phyloP scores from a whole-genome alignment of 176 grass and related monocot genomes.

The Ananas comosus region DNA sequence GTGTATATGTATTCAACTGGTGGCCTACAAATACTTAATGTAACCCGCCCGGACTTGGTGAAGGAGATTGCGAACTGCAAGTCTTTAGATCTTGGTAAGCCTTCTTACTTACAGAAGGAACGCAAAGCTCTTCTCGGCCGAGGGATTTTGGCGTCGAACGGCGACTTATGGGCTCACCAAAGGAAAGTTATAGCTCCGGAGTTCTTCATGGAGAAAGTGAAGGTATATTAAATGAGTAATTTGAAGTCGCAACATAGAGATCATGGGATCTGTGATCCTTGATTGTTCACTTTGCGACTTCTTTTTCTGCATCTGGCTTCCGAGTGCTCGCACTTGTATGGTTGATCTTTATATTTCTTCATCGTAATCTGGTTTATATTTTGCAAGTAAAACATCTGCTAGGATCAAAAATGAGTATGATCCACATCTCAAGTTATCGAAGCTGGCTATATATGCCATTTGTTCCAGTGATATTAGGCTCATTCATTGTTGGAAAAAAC shows the following conservation, averaged over 20 bases:
- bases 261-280: not conserved
- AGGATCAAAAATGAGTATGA: no score
- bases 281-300: not conserved
- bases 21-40: conserved; percentile 38
- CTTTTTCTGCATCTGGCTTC: not conserved
- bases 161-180: conserved; percentile 58
- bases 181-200: conserved; percentile 65
- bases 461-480: no score
- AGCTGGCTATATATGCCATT: no score
- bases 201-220: conserved; percentile 85
- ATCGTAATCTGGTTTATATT: no score
- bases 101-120: conserved; percentile 46
- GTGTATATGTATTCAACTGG: conserved; percentile 62
- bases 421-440: no score
- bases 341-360: no score
- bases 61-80: conserved; percentile 53
- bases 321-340: not conserved
- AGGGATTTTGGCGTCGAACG: conserved; percentile 56
- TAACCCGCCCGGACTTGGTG: conserved; percentile 50
- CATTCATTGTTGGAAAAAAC: no score
- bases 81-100: conserved; percentile 54
- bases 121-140: conserved; percentile 48
- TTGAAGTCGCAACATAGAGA: not conserved
- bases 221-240: conserved; percentile 41
- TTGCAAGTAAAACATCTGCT: no score